Percentiles rank a stretch among this genome's conserved stretches.
phyloP scores from a whole-genome alignment of 1,284 basidiomycete genomes.

The Ganoderma leucocontextum region DNA sequence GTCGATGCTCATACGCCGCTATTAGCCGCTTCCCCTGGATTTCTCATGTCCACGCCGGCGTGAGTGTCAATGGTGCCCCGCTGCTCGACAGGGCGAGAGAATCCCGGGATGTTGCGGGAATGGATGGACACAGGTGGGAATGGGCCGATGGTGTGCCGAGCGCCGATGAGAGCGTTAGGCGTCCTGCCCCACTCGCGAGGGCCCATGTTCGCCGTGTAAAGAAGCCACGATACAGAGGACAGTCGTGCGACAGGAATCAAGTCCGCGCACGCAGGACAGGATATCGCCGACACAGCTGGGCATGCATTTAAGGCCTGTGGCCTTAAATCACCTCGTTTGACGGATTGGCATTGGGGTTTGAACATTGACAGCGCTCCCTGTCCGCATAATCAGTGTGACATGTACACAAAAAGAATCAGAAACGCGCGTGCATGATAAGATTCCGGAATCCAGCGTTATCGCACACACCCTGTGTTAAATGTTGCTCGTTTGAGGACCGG shows the following conservation, averaged over 20 bases:
- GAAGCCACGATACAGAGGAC: neutral
- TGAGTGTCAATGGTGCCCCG: slow-evolving; percentile 22
- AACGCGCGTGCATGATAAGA: slow-evolving; percentile 13
- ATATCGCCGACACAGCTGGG: neutral
- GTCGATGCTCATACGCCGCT: slow-evolving; percentile 10
- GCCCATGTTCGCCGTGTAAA: neutral
- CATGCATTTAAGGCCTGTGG: neutral
- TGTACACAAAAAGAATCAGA: slow-evolving; percentile 7
- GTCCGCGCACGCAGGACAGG: neutral
- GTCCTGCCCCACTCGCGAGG: neutral
- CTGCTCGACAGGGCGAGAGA: slow-evolving; percentile 30
- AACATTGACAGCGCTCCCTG: neutral
- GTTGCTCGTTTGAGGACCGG: slow-evolving; percentile 2
- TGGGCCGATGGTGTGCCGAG: slow-evolving; percentile 19
- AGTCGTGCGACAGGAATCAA: too few relatives aligned
- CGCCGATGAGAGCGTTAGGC: slow-evolving; percentile 23
- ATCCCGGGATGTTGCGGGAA: slow-evolving; percentile 15
- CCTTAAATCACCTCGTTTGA: too few relatives aligned
- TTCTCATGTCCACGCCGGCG: slow-evolving; percentile 27
- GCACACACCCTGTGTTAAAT: slow-evolving; percentile 8
- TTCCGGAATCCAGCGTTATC: slow-evolving; percentile 4
- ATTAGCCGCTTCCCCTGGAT: slow-evolving; percentile 13
- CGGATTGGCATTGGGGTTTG: neutral
- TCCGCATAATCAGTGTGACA: neutral
- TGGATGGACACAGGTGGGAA: slow-evolving; percentile 25